These are phyloP conservation scores for Candida sojae DNA, from an alignment of 1,139 yeast genomes.

Conservation along the genomic window DNA sequence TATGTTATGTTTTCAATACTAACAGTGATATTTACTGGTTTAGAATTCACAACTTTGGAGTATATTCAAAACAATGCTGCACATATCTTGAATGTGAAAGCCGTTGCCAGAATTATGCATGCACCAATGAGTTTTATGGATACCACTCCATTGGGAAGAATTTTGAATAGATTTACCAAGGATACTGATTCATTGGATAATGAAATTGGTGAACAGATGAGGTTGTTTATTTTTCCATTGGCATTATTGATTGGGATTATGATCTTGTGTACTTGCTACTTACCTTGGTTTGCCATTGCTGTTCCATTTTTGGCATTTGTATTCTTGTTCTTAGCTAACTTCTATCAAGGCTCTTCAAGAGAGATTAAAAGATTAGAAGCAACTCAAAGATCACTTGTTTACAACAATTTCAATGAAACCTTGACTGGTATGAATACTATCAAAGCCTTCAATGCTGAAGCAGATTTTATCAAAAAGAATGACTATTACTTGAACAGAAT, in stretches of 20 bases:
- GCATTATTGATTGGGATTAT: conserved; percentile 44
- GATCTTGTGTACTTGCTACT: conserved; percentile 43
- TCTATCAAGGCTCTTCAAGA: conserved; percentile 45
- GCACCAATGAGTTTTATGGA: conserved; percentile 50
- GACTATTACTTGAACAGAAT: conserved; percentile 37
- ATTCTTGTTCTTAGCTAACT: conserved; percentile 36
- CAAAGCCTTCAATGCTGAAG: conserved; percentile 36
- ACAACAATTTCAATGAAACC: conserved; percentile 48
- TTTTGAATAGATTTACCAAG: conserved; percentile 56
- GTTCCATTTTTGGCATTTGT: conserved; percentile 38
- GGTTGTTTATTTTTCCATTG: conserved; percentile 42
- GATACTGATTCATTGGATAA: conserved; percentile 51
- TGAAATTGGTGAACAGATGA: conserved; percentile 47
- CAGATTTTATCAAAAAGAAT: conserved; percentile 34
- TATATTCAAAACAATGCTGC: conserved; percentile 51
- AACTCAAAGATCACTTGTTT: conserved; percentile 45
- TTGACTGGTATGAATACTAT: conserved; percentile 48
- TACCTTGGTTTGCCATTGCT: conserved; percentile 50
- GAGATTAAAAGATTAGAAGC: conserved; percentile 50
- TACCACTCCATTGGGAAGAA: conserved; percentile 48
- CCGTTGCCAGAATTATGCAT: conserved; percentile 39
- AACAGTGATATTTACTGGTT: conserved; percentile 49
- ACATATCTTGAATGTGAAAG: conserved; percentile 36
- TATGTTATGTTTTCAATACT: conserved; percentile 36
- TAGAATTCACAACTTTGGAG: conserved; percentile 57